Conservation (phyloP, 2,329 filamentous ascomycete species). For the Didymella sp. region DNA sequence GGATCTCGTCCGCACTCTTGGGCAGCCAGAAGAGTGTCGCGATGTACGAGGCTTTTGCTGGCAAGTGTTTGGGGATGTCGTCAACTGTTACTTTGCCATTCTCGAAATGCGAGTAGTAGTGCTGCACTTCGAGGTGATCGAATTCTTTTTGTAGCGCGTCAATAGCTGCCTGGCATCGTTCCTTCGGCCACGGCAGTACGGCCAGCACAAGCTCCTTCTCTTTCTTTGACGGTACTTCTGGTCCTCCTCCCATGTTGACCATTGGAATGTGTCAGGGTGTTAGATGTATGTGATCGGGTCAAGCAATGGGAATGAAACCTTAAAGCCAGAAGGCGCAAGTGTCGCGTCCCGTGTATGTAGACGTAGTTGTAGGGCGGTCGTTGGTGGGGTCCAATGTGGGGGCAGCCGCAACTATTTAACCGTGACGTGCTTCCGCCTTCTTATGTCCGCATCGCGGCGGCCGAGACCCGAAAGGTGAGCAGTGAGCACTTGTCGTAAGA, state of each 20-base stretch:
- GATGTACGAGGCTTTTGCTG: conserved; percentile 55
- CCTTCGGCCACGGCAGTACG: conserved; percentile 51
- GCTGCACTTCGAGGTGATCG: conserved; percentile 41
- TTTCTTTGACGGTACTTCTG: conserved; percentile 32
- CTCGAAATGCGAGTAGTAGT: conserved; percentile 37
- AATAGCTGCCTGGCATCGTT: conserved; percentile 29
- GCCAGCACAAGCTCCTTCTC: conserved; percentile 50
- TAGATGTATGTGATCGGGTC: neutral
- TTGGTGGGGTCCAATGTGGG: conserved; percentile 6
- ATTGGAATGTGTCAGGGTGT: conserved; percentile 16
- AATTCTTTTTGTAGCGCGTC: conserved; percentile 40
- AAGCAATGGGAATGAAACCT: neutral
- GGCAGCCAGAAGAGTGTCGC: conserved; percentile 59
- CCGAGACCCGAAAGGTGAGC: conserved; percentile 6
- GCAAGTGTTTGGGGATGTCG: conserved; percentile 51
- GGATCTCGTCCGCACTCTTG: conserved; percentile 42
- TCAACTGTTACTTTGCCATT: conserved; percentile 46
- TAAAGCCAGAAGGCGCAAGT: neutral
- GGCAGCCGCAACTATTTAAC: neutral
- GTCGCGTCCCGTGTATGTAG: conserved; percentile 1
- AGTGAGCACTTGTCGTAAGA: neutral
- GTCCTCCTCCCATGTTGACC: conserved; percentile 56
- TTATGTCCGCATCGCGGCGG: conserved; percentile 10
- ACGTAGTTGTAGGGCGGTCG: neutral
- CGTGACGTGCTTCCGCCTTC: conserved; percentile 17